phyloP scores from a whole-genome alignment of 1,139 yeast species.

The Scheffersomyces stambukii region DNA sequence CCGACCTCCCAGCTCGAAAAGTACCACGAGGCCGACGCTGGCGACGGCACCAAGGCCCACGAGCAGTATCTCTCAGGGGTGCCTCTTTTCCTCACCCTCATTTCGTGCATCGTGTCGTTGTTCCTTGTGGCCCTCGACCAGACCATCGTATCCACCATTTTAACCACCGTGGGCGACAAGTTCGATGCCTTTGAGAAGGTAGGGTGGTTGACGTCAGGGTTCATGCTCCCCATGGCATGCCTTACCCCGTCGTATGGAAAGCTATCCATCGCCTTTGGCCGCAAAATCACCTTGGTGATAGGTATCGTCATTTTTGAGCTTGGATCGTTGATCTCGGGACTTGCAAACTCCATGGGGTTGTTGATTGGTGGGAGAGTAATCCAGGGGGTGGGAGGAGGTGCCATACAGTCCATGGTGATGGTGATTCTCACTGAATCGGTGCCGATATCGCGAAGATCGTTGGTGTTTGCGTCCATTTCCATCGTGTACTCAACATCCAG shows the following conservation, averaged over 20 bases:
- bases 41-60: constrained; percentile 49
- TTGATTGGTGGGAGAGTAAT: constrained; percentile 68
- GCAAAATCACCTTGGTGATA: constrained; percentile 46
- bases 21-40: constrained; percentile 46
- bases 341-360: constrained; percentile 53
- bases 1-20: too few relatives aligned
- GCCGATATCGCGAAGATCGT: constrained; percentile 54
- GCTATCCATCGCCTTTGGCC: constrained; percentile 56
- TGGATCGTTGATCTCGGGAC: constrained; percentile 60
- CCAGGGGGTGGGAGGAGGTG: constrained; percentile 74
- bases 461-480: constrained; percentile 47
- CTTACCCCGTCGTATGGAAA: constrained; percentile 61
- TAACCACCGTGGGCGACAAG: constrained; percentile 51
- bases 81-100: constrained; percentile 35
- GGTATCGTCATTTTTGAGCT: constrained; percentile 55
- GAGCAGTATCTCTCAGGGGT: constrained; percentile 48
- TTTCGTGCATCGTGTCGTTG: constrained; percentile 45
- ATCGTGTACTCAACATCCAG: constrained; percentile 47
- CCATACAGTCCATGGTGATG: constrained; percentile 55
- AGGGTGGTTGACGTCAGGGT: constrained; percentile 63
- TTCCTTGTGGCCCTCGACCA: constrained; percentile 66
- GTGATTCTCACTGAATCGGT: constrained; percentile 60
- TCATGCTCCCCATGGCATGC: constrained; percentile 55
- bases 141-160: constrained; percentile 58
- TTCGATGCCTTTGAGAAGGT: constrained; percentile 52